Conservation (phyloP, 164 flowering plant species). For the Houttuynia cordata region DNA sequence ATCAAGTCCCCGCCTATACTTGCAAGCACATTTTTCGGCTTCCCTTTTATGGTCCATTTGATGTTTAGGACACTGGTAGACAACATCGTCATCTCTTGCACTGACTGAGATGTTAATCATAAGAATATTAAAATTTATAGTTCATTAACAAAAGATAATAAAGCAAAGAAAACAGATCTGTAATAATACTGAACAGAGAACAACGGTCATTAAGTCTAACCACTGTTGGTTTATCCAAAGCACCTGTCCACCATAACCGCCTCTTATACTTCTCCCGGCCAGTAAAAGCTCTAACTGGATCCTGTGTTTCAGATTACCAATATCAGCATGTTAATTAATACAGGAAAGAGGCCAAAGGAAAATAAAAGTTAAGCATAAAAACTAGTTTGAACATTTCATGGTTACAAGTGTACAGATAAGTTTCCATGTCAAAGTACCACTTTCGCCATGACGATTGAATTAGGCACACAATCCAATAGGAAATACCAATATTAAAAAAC, state of each 20-base stretch:
- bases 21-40: slow-evolving; percentile 43
- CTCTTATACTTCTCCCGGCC: slow-evolving; percentile 94
- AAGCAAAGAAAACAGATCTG: background rate
- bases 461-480: no score
- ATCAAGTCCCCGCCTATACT: slow-evolving; percentile 54
- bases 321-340: background rate
- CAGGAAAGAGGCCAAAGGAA: background rate
- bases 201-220: no score
- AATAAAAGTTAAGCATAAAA: no score
- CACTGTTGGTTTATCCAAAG: slow-evolving; percentile 61
- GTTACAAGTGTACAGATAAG: no score
- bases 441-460: no score
- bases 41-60: slow-evolving; percentile 81
- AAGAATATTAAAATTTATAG: background rate
- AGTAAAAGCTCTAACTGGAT: slow-evolving; percentile 79
- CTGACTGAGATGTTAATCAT: slow-evolving; percentile 31
- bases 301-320: slow-evolving; percentile 37
- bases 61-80: slow-evolving; percentile 76
- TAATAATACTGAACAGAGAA: no score
- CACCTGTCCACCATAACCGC: slow-evolving; percentile 72
- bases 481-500: no score
- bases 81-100: slow-evolving; percentile 86
- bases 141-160: background rate
- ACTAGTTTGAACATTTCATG: no score
- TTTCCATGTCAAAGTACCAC: no score